Percentiles rank a stretch among this genome's conserved stretches.
Conservation (phyloP, 1,284 basidiomycete genomes). For the Sanghuangporus weigelae region DNA sequence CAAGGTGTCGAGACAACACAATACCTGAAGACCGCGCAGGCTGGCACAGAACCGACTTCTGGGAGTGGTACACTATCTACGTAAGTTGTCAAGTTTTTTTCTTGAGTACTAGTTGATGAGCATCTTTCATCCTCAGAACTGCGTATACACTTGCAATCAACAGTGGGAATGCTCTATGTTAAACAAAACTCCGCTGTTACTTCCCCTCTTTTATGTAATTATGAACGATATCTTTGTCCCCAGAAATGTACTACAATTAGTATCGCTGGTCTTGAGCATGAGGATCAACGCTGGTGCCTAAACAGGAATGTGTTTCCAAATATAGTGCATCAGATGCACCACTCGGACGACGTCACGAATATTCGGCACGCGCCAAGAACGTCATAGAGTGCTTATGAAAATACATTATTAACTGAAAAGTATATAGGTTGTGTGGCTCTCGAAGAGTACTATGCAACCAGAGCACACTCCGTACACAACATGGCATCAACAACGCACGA, state of each 20-base stretch:
- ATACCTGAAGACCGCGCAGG: constrained; percentile 50
- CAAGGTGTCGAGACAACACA: constrained; percentile 42
- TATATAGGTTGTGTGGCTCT: not conserved
- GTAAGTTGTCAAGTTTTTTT: constrained; percentile 30
- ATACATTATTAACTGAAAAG: not conserved
- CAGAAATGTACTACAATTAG: too few relatives aligned
- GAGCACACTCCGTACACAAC: not conserved
- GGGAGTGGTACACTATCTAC: constrained; percentile 50
- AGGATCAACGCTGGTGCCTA: not conserved
- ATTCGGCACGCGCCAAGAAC: not conserved
- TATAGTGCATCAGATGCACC: not conserved
- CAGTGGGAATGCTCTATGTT: constrained; percentile 17
- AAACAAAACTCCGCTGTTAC: too few relatives aligned
- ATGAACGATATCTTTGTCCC: too few relatives aligned
- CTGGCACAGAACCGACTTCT: constrained; percentile 51
- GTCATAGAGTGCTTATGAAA: not conserved
- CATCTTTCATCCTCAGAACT: constrained; percentile 25
- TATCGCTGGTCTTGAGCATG: too few relatives aligned
- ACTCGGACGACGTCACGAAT: not conserved
- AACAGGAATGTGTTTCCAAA: not conserved
- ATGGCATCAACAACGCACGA: not conserved
- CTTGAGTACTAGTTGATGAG: not conserved
- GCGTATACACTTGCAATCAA: constrained; percentile 39
- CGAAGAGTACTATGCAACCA: not conserved
- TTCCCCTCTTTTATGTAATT: too few relatives aligned